phyloP scores from a whole-genome alignment of 75 land plant genomes.

The Larix kaempferi region DNA sequence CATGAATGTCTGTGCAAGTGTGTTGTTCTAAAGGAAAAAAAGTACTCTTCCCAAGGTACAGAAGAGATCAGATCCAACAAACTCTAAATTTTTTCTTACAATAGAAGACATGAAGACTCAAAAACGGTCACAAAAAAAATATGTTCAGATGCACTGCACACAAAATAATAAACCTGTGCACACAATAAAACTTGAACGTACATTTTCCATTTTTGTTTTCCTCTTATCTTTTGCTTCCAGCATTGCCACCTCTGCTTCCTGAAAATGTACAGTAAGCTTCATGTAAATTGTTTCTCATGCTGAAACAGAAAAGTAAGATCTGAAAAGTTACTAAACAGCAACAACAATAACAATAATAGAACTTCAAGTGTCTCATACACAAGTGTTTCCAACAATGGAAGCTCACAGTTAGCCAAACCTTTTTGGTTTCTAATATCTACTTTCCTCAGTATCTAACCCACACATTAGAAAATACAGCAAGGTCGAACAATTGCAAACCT shows the following conservation, averaged over 20 bases:
- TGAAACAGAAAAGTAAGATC: background rate
- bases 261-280: constrained; percentile 4
- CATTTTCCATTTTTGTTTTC: constrained; percentile 56
- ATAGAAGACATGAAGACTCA: background rate
- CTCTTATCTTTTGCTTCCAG: constrained; percentile 71
- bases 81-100: background rate
- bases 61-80: background rate
- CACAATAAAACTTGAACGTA: constrained; percentile 29
- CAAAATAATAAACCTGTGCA: constrained; percentile 6
- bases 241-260: constrained; percentile 88
- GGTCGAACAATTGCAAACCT: too few relatives aligned
- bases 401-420: too few relatives aligned
- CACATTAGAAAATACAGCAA: too few relatives aligned
- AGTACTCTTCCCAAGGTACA: background rate
- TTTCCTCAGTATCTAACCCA: too few relatives aligned
- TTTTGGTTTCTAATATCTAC: too few relatives aligned
- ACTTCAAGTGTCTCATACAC: too few relatives aligned
- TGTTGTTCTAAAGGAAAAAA: background rate
- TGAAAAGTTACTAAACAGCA: too few relatives aligned
- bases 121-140: background rate
- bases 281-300: background rate
- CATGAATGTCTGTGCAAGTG: background rate
- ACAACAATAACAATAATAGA: too few relatives aligned
- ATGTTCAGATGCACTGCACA: background rate
- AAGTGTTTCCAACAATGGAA: too few relatives aligned